Conservation (phyloP, 148 eudicot species). For the Rhododendron griersonianum region DNA sequence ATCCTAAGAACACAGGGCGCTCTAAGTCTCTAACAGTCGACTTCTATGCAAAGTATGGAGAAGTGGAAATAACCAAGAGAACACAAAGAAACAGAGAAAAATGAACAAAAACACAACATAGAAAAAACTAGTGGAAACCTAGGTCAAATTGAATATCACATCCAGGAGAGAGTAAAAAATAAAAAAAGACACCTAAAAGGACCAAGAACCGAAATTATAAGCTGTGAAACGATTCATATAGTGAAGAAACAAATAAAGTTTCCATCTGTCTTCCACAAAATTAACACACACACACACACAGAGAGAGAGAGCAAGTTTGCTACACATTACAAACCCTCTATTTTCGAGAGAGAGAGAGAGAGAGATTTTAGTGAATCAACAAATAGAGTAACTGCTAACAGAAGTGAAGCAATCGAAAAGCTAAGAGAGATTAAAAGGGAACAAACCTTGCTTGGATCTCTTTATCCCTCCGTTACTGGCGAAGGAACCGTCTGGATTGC, state of each 20-base stretch:
- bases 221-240: neutral
- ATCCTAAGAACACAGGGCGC: neutral
- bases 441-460: slow-evolving; percentile 17
- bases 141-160: neutral
- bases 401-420: neutral
- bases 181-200: neutral
- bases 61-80: neutral
- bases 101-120: neutral
- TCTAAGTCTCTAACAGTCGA: neutral
- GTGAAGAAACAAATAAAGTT: neutral
- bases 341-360: neutral
- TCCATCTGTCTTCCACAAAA: neutral
- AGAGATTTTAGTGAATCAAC: neutral
- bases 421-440: neutral
- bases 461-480: slow-evolving; percentile 8
- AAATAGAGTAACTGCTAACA: neutral
- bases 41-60: neutral
- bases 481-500: slow-evolving; percentile 4
- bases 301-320: neutral
- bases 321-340: neutral
- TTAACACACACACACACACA: neutral
- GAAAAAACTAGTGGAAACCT: neutral
- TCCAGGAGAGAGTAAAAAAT: neutral
- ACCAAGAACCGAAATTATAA: neutral
- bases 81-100: neutral